Evolutionary conservation across 371 early-diverging fungal species (phyloP).

Genomic region (Rhizopus stolonifer): DNA sequence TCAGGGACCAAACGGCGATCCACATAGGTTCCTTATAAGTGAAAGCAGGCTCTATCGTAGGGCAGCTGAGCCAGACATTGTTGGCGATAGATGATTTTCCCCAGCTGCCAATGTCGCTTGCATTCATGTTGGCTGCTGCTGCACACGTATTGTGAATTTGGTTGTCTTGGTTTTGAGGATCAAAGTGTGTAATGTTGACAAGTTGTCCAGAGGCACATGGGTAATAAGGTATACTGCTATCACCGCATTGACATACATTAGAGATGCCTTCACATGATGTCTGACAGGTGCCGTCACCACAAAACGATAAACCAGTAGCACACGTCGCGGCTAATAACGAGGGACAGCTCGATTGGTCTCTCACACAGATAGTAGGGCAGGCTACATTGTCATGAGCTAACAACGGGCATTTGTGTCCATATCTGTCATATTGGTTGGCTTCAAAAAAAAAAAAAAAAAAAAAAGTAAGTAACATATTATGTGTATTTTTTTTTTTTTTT

Average conservation of each 20-base stretch:
- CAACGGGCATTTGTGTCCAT: constrained; percentile 54
- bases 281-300: constrained; percentile 59
- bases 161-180: constrained; percentile 44
- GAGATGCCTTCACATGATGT: constrained; percentile 40
- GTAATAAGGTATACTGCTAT: constrained; percentile 28
- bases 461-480: neutral
- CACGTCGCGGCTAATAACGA: constrained; percentile 40
- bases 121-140: constrained; percentile 19
- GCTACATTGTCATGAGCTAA: constrained; percentile 32
- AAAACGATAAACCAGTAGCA: constrained; percentile 45
- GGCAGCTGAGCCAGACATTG: constrained; percentile 55
- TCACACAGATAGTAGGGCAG: constrained; percentile 58
- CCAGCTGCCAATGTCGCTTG: constrained; percentile 32
- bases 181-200: constrained; percentile 50
- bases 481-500: neutral
- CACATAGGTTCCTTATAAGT: constrained; percentile 61
- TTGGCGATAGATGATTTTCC: constrained; percentile 21
- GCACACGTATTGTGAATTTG: constrained; percentile 53
- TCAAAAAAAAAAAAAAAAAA: neutral
- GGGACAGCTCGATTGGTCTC: constrained; percentile 40
- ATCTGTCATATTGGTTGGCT: constrained; percentile 55
- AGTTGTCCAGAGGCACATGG: constrained; percentile 47
- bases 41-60: constrained; percentile 45
- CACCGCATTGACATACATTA: constrained; percentile 47
- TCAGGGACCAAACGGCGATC: constrained; percentile 49